Conservation (phyloP, 768 basidiomycete genomes). For the Russula sp. region DNA sequence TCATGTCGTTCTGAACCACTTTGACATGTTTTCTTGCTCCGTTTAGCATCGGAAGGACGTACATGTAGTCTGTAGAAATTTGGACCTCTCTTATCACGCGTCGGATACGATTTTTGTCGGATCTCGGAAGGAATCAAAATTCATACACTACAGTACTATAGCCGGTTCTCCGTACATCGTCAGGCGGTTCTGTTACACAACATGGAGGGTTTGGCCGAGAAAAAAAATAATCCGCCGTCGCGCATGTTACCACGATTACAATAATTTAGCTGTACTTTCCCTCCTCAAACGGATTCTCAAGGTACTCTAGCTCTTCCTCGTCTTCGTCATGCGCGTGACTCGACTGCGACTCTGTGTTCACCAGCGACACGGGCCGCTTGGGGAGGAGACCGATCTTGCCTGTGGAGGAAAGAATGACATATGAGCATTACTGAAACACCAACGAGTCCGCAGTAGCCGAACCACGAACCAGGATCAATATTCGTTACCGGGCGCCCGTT, state of each 20-base stretch:
- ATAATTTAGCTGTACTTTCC: constrained; percentile 19
- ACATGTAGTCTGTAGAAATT: neutral
- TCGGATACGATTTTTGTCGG: constrained; percentile 1
- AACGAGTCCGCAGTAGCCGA: neutral
- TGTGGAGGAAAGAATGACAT: neutral
- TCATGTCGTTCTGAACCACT: constrained; percentile 7
- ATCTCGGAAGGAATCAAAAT: neutral
- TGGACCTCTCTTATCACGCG: neutral
- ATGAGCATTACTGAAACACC: neutral
- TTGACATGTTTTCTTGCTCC: neutral
- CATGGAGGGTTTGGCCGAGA: neutral
- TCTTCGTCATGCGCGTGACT: constrained; percentile 26
- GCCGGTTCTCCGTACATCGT: constrained; percentile 1
- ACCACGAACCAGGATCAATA: constrained; percentile 30
- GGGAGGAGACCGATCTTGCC: constrained; percentile 34
- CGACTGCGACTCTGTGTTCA: constrained; percentile 11
- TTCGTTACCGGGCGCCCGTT: constrained; percentile 19
- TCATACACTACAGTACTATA: neutral
- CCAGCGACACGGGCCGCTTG: constrained; percentile 34
- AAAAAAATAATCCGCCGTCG: neutral
- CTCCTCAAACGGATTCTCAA: constrained; percentile 34
- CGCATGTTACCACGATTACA: neutral
- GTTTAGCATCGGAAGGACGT: neutral
- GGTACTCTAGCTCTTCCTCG: constrained; percentile 32
- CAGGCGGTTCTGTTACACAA: neutral